Evolutionary conservation across 2,329 filamentous ascomycete genomes (phyloP), one percentile per base, ranked within the genome.

Genomic region (Apiospora aurea): DNA sequence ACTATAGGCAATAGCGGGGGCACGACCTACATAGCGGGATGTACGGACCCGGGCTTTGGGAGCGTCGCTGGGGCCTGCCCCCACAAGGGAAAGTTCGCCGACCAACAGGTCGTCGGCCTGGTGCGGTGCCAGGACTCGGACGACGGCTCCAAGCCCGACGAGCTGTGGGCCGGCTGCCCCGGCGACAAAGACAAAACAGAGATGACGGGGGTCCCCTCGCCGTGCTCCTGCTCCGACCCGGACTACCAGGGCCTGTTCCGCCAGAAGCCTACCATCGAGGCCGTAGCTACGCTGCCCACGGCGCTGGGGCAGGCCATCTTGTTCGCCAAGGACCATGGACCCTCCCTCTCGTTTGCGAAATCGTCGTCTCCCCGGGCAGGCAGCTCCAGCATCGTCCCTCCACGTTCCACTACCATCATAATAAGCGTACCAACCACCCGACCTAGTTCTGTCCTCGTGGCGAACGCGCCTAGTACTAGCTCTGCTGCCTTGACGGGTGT

Each of bases 1-100:
- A 11, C 29, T 7, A 44, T 18, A 53, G 51, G 13, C 11, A 16
- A 29, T 14, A 64, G 49, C 74, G 74, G 49, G 26, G 69, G 67
- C 6, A 66, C 72, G 24, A 74, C 73, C 24, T 78, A 78, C 61
- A 46, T 77, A 67, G 73, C 72, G 4, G 76, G 76, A 41, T 78
- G 76, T 26, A 78, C 76, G 24, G 76, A 77, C 53, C 49, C 71
- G 3, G 14, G 26, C 24, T 78, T 72, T 61, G 67, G 44, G 10
- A 69, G 67, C 44, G 29, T 24, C 13, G 64, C 72, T 1, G 47
- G 69, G 4, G 69, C 68, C 10, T 78, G 76, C 49, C 75, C 72
- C 2, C 21, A 51, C 29, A 78, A 77, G 69, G 71, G 72, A 11
- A 11, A 67, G 16, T 74, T 72, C 67, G 24, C 29, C 11, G 24